Evolutionary conservation across 306 rosid species (phyloP).

Genomic region (Lathyrus sativus): DNA sequence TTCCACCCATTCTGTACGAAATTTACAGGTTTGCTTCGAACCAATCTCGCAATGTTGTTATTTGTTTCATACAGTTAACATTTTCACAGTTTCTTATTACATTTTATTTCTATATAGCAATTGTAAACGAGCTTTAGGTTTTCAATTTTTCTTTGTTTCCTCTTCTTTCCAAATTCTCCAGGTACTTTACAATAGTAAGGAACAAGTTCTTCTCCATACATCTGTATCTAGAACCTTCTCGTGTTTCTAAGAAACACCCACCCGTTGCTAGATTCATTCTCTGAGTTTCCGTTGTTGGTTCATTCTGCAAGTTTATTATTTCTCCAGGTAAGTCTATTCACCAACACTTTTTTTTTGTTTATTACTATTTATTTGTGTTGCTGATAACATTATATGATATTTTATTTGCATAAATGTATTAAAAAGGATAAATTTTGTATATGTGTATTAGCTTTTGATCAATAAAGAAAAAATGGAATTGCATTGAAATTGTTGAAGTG

Average conservation of each 20-base stretch:
- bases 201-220: constrained; percentile 66
- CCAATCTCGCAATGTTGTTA: too few species aligned
- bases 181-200: constrained; percentile 72
- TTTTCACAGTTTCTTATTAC: too few species aligned
- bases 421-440: neutral
- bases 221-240: constrained; percentile 77
- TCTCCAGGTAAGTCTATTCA: constrained; percentile 57
- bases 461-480: too few species aligned
- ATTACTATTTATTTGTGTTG: neutral
- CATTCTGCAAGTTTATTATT: constrained; percentile 55
- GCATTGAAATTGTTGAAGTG: too few species aligned
- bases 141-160: neutral
- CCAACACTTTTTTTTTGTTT: neutral
- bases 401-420: neutral
- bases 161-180: neutral
- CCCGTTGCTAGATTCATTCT: constrained; percentile 76
- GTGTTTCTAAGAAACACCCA: constrained; percentile 68
- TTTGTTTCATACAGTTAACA: too few species aligned
- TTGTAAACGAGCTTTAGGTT: neutral
- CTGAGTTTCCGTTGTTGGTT: constrained; percentile 59
- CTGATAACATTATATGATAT: neutral
- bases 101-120: too few species aligned
- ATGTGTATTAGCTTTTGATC: neutral
- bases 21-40: too few species aligned
- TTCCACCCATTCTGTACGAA: too few species aligned